Conservation (phyloP, 108 stramenopile genomes). For the Epithemia pelagica region DNA sequence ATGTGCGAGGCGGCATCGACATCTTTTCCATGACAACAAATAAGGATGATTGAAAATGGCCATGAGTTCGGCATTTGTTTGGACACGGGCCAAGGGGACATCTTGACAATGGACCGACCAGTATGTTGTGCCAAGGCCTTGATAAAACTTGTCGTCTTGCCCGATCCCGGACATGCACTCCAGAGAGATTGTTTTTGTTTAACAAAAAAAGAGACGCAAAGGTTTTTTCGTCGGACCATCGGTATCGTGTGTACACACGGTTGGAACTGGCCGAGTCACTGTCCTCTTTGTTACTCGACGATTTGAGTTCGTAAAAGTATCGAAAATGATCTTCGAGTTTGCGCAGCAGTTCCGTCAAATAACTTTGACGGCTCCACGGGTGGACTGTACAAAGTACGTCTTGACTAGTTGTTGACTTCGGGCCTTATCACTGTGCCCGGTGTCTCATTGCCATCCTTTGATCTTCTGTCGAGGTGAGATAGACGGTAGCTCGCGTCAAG, state of each 20-base stretch:
- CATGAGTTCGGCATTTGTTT: conserved; percentile 38
- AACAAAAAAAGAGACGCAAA: conserved; percentile 69
- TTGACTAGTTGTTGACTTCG: not conserved
- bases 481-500: conserved; percentile 21
- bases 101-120: conserved; percentile 68
- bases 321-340: conserved; percentile 38
- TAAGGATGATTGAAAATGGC: conserved; percentile 61
- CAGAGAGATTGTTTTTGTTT: conserved; percentile 55
- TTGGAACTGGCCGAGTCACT: not conserved
- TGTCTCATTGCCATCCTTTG: conserved; percentile 14
- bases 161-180: conserved; percentile 86
- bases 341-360: conserved; percentile 26
- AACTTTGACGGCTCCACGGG: conserved; percentile 26
- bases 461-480: conserved; percentile 26
- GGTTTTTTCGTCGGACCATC: conserved; percentile 61
- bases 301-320: conserved; percentile 44
- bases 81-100: conserved; percentile 22
- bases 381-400: conserved; percentile 21
- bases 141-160: conserved; percentile 67
- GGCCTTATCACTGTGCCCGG: not conserved
- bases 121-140: conserved; percentile 70
- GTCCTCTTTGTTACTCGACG: conserved; percentile 6
- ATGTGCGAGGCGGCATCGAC: conserved; percentile 74
- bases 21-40: conserved; percentile 84
- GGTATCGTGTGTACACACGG: conserved; percentile 51